Percentiles rank a stretch among this genome's conserved stretches.
phyloP scores from a whole-genome alignment of 2,329 filamentous ascomycete genomes.

The Ophiobolus disseminans region DNA sequence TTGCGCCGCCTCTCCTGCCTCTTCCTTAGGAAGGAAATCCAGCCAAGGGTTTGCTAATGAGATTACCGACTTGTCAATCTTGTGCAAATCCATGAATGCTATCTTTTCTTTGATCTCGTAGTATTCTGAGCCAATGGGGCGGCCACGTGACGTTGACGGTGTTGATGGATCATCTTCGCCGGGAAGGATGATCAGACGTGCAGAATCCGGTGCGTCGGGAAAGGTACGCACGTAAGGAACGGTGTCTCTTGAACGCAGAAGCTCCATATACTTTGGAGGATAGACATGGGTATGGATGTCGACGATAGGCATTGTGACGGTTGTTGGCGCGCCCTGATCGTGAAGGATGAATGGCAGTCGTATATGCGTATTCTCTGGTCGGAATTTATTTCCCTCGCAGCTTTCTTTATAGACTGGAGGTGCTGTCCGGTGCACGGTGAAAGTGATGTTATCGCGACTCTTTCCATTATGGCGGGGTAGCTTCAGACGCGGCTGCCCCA shows the following conservation, averaged over 20 bases:
- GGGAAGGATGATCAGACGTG: constrained; percentile 72
- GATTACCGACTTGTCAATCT: constrained; percentile 82
- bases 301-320: constrained; percentile 54
- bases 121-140: constrained; percentile 84
- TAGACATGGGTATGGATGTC: constrained; percentile 71
- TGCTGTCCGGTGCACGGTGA: not conserved
- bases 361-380: too few relatives aligned
- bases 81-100: constrained; percentile 84
- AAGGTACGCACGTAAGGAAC: constrained; percentile 78
- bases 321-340: not conserved
- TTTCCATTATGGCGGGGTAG: constrained; percentile 30
- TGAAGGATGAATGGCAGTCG: not conserved
- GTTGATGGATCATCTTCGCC: constrained; percentile 62
- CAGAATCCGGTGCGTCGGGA: constrained; percentile 57
- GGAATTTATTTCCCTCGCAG: too few relatives aligned
- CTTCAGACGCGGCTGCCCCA: constrained; percentile 24
- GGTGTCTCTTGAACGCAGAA: constrained; percentile 62
- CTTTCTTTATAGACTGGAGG: too few relatives aligned
- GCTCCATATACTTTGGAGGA: constrained; percentile 64
- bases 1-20: constrained; percentile 69
- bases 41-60: constrained; percentile 94
- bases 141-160: constrained; percentile 66
- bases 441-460: constrained; percentile 13
- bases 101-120: constrained; percentile 81
- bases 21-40: constrained; percentile 73